A percentile compares a stretch with the other conserved stretches of the same genome.
Conservation (phyloP, 164 flowering plant species). For the Vitis riparia region DNA sequence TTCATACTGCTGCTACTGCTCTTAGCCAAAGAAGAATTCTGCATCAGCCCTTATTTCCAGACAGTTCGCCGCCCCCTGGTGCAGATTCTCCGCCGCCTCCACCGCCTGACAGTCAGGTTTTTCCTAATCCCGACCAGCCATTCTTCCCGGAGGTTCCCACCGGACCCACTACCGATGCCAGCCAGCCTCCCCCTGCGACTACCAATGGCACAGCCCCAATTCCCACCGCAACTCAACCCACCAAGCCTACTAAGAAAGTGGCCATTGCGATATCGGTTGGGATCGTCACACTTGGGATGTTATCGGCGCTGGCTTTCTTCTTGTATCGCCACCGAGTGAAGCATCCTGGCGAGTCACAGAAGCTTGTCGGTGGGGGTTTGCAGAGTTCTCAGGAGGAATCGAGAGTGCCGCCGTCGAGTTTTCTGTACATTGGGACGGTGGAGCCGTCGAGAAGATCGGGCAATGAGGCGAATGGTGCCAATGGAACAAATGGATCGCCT, state of each 20-base stretch:
- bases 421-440: slow-evolving; percentile 80
- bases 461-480: slow-evolving; percentile 18
- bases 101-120: slow-evolving; percentile 20
- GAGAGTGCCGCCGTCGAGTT: slow-evolving; percentile 44
- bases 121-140: slow-evolving; percentile 56
- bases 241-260: slow-evolving; percentile 54
- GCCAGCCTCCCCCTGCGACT: slow-evolving; percentile 25
- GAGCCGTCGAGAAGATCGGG: slow-evolving; percentile 51
- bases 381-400: slow-evolving; percentile 34
- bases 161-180: slow-evolving; percentile 30
- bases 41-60: slow-evolving; percentile 84
- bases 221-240: slow-evolving; percentile 46
- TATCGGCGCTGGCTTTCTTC: slow-evolving; percentile 75
- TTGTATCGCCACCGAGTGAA: slow-evolving; percentile 53
- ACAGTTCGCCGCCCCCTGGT: slow-evolving; percentile 55
- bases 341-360: slow-evolving; percentile 57
- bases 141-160: slow-evolving; percentile 75
- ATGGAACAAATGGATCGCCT: slow-evolving; percentile 50
- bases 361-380: slow-evolving; percentile 48
- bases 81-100: slow-evolving; percentile 38
- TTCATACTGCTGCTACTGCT: background rate
- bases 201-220: slow-evolving; percentile 32
- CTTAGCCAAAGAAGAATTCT: slow-evolving; percentile 52
- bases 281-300: slow-evolving; percentile 70
- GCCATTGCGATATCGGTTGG: slow-evolving; percentile 78